Evolutionary conservation across 768 basidiomycete genomes (phyloP).

Genomic region (Kondoa malvinella): DNA sequence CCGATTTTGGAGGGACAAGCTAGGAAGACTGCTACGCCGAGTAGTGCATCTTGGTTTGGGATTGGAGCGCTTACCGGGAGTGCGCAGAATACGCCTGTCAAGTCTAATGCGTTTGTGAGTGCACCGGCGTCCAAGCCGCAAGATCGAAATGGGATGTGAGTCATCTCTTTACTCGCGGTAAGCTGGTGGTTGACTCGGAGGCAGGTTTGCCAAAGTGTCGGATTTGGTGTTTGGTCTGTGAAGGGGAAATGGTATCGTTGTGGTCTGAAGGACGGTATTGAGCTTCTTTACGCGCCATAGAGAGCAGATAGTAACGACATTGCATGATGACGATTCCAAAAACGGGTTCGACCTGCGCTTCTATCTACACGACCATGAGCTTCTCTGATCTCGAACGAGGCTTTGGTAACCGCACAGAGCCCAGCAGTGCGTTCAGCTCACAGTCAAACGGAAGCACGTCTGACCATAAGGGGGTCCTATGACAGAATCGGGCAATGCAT

Average conservation of each 20-base stretch:
- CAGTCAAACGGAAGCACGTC: not conserved
- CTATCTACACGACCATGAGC: no score
- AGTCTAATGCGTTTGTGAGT: not conserved
- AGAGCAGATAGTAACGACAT: no score
- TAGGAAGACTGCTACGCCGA: not conserved
- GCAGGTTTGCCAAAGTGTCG: not conserved
- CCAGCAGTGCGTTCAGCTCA: not conserved
- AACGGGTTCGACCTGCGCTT: no score
- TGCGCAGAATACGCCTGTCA: not conserved
- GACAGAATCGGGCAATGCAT: constrained; percentile 14
- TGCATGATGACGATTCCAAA: no score
- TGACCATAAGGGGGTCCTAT: not conserved
- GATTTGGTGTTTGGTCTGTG: not conserved
- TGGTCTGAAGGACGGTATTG: no score
- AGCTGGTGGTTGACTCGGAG: not conserved
- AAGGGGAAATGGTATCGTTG: no score
- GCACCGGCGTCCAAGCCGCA: not conserved
- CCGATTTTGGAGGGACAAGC: not conserved
- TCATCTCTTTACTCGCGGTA: not conserved
- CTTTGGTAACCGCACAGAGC: not conserved
- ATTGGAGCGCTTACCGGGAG: not conserved
- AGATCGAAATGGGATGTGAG: not conserved
- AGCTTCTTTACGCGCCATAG: no score
- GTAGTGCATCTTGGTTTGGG: not conserved
- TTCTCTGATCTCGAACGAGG: not conserved